phyloP scores from a whole-genome alignment of 805 yeast species.

The Ogataea methylovora region DNA sequence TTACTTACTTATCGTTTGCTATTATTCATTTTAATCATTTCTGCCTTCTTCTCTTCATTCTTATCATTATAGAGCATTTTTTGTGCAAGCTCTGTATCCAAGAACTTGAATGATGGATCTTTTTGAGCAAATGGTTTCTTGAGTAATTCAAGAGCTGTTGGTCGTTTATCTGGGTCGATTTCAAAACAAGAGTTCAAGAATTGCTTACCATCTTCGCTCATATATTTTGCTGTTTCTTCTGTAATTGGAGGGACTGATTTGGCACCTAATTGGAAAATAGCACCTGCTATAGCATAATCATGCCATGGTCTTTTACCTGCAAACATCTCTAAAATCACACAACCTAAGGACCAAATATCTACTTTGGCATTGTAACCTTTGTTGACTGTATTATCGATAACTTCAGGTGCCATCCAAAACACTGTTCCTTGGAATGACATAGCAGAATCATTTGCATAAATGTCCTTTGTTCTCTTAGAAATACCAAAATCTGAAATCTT shows the following conservation, averaged over 20 bases:
- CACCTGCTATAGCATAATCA: slow-evolving; percentile 89
- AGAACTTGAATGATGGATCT: slow-evolving; percentile 19
- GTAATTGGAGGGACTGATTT: slow-evolving; percentile 95
- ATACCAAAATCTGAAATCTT: slow-evolving; percentile 97
- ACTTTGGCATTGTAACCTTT: slow-evolving; percentile 97
- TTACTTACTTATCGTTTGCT: no score
- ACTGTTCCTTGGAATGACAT: slow-evolving; percentile 95
- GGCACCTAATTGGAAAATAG: slow-evolving; percentile 82
- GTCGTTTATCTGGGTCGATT: slow-evolving; percentile 74
- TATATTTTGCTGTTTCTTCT: slow-evolving; percentile 64
- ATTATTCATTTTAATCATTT: slow-evolving; percentile 8
- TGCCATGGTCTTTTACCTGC: slow-evolving; percentile 98
- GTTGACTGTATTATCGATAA: slow-evolving; percentile 74
- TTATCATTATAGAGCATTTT: slow-evolving; percentile 20
- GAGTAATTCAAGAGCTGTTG: slow-evolving; percentile 69
- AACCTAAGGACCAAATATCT: slow-evolving; percentile 97
- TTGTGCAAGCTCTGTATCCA: slow-evolving; percentile 22
- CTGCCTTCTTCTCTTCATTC: slow-evolving; percentile 18
- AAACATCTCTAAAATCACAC: slow-evolving; percentile 95
- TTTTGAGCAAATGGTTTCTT: slow-evolving; percentile 33
- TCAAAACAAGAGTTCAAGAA: slow-evolving; percentile 74
- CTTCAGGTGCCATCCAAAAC: slow-evolving; percentile 99
- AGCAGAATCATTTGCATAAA: slow-evolving; percentile 84
- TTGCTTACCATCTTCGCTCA: slow-evolving; percentile 56
- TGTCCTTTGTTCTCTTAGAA: slow-evolving; percentile 76